phyloP scores from a whole-genome alignment of 208 protist species.

The Trypanosoma mega region DNA sequence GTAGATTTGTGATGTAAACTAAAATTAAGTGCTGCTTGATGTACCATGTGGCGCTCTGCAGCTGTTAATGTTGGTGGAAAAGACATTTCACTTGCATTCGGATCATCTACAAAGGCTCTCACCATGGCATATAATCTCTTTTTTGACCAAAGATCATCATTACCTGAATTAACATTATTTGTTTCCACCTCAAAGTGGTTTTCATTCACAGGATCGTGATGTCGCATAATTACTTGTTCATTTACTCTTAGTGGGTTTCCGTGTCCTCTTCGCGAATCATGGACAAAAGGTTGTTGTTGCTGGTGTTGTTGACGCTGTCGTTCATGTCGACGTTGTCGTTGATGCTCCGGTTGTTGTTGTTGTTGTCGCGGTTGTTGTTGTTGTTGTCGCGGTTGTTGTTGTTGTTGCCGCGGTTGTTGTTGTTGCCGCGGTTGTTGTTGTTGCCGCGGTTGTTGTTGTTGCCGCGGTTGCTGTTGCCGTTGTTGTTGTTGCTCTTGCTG shows the following conservation, averaged over 20 bases:
- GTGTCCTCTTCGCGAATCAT: no score
- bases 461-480: no score
- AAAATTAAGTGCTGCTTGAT: slow-evolving; percentile 70
- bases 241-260: no score
- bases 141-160: slow-evolving; percentile 66
- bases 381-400: no score
- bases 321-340: no score
- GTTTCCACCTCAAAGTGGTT: not conserved
- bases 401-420: no score
- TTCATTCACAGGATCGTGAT: not conserved
- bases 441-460: no score
- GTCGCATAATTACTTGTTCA: not conserved
- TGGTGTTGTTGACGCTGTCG: not conserved
- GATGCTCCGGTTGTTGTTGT: no score
- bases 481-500: not conserved
- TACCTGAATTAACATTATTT: slow-evolving; percentile 1
- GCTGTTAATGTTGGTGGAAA: slow-evolving; percentile 68
- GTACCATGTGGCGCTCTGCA: slow-evolving; percentile 57
- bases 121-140: slow-evolving; percentile 76
- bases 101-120: slow-evolving; percentile 68
- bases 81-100: slow-evolving; percentile 43
- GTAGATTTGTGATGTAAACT: slow-evolving; percentile 68
- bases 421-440: no score
- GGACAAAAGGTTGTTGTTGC: not conserved
- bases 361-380: no score